Percentiles rank a stretch among this genome's conserved stretches.
Evolutionary conservation across 305 asterid genomes (phyloP).

Genomic region (Fraxinus greggii): DNA sequence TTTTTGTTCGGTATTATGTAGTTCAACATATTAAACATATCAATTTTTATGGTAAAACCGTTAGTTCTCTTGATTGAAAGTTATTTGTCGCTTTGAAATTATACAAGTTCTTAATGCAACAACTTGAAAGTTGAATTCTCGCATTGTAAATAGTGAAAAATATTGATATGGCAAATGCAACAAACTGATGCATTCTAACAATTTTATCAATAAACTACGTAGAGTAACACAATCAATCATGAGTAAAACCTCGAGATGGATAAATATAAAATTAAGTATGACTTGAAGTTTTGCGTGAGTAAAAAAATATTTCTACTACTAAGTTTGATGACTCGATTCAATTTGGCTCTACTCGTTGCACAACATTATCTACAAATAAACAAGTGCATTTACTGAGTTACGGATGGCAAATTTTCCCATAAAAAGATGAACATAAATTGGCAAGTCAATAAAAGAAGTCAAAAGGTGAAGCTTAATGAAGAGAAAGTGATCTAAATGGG

Average conservation of each 20-base stretch:
- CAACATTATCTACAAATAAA: not conserved
- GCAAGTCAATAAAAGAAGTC: not conserved
- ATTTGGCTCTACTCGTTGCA: not conserved
- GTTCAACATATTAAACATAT: no score
- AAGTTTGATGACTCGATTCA: no score
- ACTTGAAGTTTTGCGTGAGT: not conserved
- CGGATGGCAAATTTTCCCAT: not conserved
- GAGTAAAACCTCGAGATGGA: not conserved
- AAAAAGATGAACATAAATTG: not conserved
- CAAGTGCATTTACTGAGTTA: not conserved
- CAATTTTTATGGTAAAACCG: no score
- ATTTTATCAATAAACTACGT: no score
- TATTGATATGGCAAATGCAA: not conserved
- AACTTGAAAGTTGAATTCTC: not conserved
- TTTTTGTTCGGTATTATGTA: not conserved
- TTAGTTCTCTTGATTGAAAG: not conserved
- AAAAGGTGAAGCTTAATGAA: not conserved
- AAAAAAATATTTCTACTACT: not conserved
- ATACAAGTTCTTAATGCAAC: not conserved
- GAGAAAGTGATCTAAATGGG: not conserved
- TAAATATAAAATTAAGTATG: not conserved
- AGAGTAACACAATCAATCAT: not conserved
- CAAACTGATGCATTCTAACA: not conserved
- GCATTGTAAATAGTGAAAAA: not conserved
- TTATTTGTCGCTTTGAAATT: not conserved